A percentile compares a stretch with the other conserved stretches of the same genome.
Evolutionary conservation across 1,284 basidiomycete genomes (phyloP).

Genomic region (Boletus smithii): DNA sequence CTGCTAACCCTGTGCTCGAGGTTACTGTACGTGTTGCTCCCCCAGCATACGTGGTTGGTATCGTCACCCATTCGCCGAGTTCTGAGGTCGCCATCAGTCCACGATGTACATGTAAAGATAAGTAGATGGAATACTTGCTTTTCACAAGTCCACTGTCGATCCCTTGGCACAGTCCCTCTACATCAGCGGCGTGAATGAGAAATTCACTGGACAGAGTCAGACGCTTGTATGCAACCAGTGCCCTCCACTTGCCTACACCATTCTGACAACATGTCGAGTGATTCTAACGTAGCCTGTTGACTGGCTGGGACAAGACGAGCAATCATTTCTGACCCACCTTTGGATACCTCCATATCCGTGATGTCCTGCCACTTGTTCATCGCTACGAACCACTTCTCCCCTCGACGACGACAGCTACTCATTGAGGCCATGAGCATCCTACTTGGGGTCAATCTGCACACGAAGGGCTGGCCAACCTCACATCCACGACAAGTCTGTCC

Average conservation of each 20-base stretch:
- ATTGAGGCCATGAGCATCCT: conserved; percentile 2
- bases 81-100: conserved; percentile 43
- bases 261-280: conserved; percentile 65
- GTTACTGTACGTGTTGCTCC: conserved; percentile 77
- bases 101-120: too few relatives aligned
- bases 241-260: conserved; percentile 65
- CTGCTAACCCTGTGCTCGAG: background rate
- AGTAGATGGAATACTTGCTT: conserved; percentile 52
- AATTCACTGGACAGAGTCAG: conserved; percentile 68
- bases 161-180: conserved; percentile 95
- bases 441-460: background rate
- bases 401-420: conserved; percentile 80
- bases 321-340: conserved; percentile 47
- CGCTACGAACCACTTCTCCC: conserved; percentile 86
- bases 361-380: conserved; percentile 99
- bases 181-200: conserved; percentile 95
- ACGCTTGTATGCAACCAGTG: background rate
- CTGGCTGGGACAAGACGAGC: background rate
- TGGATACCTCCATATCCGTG: conserved; percentile 89
- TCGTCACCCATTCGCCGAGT: conserved; percentile 87
- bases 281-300: conserved; percentile 45
- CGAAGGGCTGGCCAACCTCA: conserved; percentile 59
- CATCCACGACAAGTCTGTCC: conserved; percentile 91
- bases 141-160: conserved; percentile 89
- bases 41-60: conserved; percentile 96